Evolutionary conservation across 345 rosid genomes (phyloP), one percentile per base, ranked within the genome.

Genomic region (Draba incana): DNA sequence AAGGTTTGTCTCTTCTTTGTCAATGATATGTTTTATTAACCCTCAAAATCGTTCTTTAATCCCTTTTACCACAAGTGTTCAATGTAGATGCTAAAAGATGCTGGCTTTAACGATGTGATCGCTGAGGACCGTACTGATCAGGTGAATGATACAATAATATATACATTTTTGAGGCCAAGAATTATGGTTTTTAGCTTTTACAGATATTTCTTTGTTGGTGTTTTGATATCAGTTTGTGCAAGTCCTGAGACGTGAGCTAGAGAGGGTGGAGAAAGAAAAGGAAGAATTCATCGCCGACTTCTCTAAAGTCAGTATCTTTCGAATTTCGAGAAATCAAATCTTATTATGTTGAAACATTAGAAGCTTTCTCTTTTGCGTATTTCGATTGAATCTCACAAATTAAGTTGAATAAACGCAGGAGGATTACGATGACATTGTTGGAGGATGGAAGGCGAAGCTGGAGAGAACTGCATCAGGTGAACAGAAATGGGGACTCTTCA

Each of bases 41-140:
- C 15, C 2, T 46, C 50, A 8, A 43, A 31, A 31, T 13, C 2
- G 10, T 46, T 39, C 35, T 44, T 25, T 60, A 45, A 38, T 38
- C 20, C 31, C 30, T 20, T 47, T 10, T 2, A 27, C 24, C 54
- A 16, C 44, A 30, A 31, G 41, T 30, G 30, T 24, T 23, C 27
- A 9, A 33, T 49, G 27, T 74, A 92, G 98, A 92, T 92, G 97
- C 95, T 92, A 7, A 66, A 53, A 53, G 89, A 88, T 72, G 92
- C 89, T 50, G 98, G 99, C 62, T 95, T 89, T 68, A 78, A 33
- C 39, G 87, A 86, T 45, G 94, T 92, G 55, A 43, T 81, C 57
- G 96, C 89, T 2, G 97, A 89, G 76, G 98, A 95, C 71, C 87
- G 92, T 63, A 92, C 97, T n/a, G 84, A 85, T 58, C 98, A 88